phyloP scores from a whole-genome alignment of 257 asterid species.

The Rhazya stricta region DNA sequence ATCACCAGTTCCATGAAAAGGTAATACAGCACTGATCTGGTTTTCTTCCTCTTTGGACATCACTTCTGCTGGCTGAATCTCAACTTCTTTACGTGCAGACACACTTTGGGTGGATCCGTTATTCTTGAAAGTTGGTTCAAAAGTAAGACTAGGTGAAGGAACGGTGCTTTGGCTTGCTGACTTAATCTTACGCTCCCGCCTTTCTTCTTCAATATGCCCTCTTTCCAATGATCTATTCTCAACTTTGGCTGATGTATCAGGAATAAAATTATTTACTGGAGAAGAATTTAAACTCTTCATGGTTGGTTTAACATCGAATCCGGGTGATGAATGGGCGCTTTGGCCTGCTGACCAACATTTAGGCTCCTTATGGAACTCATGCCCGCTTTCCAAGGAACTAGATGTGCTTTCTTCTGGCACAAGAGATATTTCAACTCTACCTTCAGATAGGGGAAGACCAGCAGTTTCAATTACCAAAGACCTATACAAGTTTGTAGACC shows the following conservation, averaged over 20 bases:
- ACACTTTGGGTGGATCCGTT: conserved; percentile 13
- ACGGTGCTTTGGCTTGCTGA: conserved; percentile 13
- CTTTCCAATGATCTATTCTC: conserved; percentile 11
- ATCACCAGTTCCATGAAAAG: conserved; percentile 20
- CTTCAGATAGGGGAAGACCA: conserved; percentile 24
- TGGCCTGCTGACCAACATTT: conserved; percentile 30
- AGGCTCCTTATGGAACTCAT: conserved; percentile 31
- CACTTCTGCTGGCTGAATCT: conserved; percentile 18
- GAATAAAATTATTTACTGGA: conserved; percentile 19
- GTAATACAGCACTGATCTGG: conserved; percentile 23
- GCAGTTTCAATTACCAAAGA: conserved; percentile 46
- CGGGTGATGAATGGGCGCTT: conserved; percentile 38
- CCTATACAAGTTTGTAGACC: conserved; percentile 32
- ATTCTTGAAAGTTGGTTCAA: conserved; percentile 13
- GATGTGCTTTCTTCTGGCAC: conserved; percentile 49
- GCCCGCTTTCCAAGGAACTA: conserved; percentile 25
- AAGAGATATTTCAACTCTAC: conserved; percentile 31
- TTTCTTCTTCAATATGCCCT: conserved; percentile 14
- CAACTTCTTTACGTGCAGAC: conserved; percentile 25
- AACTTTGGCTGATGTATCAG: conserved; percentile 17
- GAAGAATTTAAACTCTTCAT: conserved; percentile 19
- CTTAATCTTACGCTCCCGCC: conserved; percentile 21
- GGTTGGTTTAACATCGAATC: conserved; percentile 20
- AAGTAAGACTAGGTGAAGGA: conserved; percentile 25
- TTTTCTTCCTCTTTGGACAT: conserved; percentile 27